A percentile compares a stretch with the other conserved stretches of the same genome.
phyloP scores from a whole-genome alignment of 2,329 filamentous ascomycete genomes.

The Aspergillus aculeatus region DNA sequence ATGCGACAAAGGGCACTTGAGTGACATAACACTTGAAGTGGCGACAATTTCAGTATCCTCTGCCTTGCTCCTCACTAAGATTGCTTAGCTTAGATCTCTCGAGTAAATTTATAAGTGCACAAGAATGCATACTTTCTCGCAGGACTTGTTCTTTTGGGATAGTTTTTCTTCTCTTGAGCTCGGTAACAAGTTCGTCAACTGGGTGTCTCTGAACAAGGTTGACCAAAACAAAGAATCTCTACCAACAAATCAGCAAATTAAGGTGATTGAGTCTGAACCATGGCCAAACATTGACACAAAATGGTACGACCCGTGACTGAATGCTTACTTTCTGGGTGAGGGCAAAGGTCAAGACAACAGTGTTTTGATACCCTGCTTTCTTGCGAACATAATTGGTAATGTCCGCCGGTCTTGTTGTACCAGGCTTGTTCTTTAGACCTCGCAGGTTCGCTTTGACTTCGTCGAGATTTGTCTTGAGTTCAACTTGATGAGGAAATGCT shows the following conservation, averaged over 20 bases:
- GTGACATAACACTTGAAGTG: slow-evolving; percentile 80
- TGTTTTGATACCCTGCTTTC: slow-evolving; percentile 68
- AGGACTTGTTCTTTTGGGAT: slow-evolving; percentile 81
- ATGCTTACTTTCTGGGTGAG: slow-evolving; percentile 75
- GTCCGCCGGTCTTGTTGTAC: slow-evolving; percentile 89
- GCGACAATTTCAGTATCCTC: slow-evolving; percentile 86
- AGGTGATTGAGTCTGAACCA: not conserved
- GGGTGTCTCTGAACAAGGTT: slow-evolving; percentile 73
- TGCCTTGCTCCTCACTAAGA: slow-evolving; percentile 71
- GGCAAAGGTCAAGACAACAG: slow-evolving; percentile 84
- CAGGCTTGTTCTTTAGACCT: slow-evolving; percentile 92
- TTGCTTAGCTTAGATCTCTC: slow-evolving; percentile 18
- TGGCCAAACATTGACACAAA: not conserved
- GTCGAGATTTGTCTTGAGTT: slow-evolving; percentile 83
- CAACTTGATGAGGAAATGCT: slow-evolving; percentile 86
- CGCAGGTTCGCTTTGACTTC: slow-evolving; percentile 92
- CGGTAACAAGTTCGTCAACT: slow-evolving; percentile 68
- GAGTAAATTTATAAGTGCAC: slow-evolving; percentile 4
- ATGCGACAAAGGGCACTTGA: slow-evolving; percentile 90
- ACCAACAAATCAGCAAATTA: slow-evolving; percentile 1
- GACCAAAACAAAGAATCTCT: slow-evolving; percentile 72
- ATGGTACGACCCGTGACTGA: not conserved
- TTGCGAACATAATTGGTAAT: slow-evolving; percentile 75
- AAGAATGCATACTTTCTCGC: slow-evolving; percentile 64
- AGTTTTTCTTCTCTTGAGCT: slow-evolving; percentile 64